Evolutionary conservation across 352 stramenopile genomes (phyloP).

Genomic region (Hyaloperonospora brassicae): DNA sequence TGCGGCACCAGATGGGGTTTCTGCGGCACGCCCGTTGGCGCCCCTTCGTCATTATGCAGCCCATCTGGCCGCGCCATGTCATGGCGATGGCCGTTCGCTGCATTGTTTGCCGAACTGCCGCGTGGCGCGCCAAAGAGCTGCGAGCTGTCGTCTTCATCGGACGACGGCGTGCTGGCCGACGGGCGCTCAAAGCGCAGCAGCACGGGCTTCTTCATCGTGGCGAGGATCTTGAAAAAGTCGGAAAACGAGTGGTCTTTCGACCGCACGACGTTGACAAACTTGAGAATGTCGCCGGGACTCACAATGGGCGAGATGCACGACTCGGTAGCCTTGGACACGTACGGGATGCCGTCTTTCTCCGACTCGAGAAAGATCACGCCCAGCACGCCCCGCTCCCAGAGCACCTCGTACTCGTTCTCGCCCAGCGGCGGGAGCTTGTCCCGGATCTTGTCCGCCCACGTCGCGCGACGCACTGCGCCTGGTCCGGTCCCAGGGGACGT

Average conservation of each 20-base stretch:
- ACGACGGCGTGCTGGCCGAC: conserved; percentile 38
- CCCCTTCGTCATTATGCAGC: conserved; percentile 14
- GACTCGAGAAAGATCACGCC: conserved; percentile 84
- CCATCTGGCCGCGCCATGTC: conserved; percentile 25
- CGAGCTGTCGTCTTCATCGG: conserved; percentile 36
- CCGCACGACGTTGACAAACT: conserved; percentile 79
- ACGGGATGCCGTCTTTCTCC: conserved; percentile 78
- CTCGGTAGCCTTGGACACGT: conserved; percentile 82
- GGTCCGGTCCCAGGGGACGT: conserved; percentile 12
- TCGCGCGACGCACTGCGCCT: conserved; percentile 27
- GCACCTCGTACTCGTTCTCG: conserved; percentile 81
- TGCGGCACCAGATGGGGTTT: conserved; percentile 53
- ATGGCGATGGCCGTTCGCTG: conserved; percentile 23
- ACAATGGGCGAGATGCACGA: conserved; percentile 74
- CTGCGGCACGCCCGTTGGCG: conserved; percentile 30
- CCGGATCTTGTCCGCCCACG: conserved; percentile 73
- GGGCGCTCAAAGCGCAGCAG: conserved; percentile 72
- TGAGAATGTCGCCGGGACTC: conserved; percentile 65
- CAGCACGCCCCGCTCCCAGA: conserved; percentile 81
- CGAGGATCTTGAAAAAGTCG: conserved; percentile 86
- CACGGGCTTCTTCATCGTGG: conserved; percentile 86
- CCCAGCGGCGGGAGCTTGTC: conserved; percentile 68
- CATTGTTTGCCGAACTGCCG: conserved; percentile 35
- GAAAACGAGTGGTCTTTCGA: conserved; percentile 83
- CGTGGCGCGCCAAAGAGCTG: conserved; percentile 38